Evolutionary conservation across 1,139 yeast genomes (phyloP), one percentile per base, ranked within the genome.

Genomic region (Yamadazyma sp.): DNA sequence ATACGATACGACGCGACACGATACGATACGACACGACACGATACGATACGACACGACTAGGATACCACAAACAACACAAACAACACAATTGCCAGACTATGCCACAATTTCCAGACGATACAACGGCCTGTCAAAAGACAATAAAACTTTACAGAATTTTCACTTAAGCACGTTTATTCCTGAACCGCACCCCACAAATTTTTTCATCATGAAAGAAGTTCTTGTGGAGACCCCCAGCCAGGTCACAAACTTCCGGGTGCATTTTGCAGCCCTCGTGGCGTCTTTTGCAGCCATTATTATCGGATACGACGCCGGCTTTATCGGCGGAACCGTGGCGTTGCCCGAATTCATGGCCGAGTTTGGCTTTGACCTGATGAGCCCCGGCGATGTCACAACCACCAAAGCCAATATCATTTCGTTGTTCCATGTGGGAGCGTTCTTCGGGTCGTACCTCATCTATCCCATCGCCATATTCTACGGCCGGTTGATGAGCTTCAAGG

Each of bases 371-470:
- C 38, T 49, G 6, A 52, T 53, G 54, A 33, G 55, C 6, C 31
- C 49, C 1, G 23, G 36, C 1, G 47, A 47, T 14, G 44, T 43
- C 5, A 44, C 53, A 2, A 27, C 23, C 6, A 48, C 56, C 15
- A 51, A 45, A 31, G 54, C 67, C 10, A 61, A 62, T 37, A 58
- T 63, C n/a, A 64, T 62, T 7, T 62, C 67, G 2, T 61, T 62
- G 8, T 62, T 63, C 46, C 67, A 62, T 38, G 65, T 63, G 3
- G 68, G 68, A 3, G 67, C 67, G 4, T 62, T 62, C 44, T 62
- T 57, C 42, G 68, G 67, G 10, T 45, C 58, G 16, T 50, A 62
- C 13, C 40, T 59, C 26, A 51, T 59, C 40, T 61, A 62, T 31
- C 67, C 67, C 1, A 33, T 62, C 3, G 61, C 61, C 3, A 61